Evolutionary conservation across 140 eudicot species (phyloP), one percentile per base, ranked within the genome.

Genomic region (Stevia rebaudiana): DNA sequence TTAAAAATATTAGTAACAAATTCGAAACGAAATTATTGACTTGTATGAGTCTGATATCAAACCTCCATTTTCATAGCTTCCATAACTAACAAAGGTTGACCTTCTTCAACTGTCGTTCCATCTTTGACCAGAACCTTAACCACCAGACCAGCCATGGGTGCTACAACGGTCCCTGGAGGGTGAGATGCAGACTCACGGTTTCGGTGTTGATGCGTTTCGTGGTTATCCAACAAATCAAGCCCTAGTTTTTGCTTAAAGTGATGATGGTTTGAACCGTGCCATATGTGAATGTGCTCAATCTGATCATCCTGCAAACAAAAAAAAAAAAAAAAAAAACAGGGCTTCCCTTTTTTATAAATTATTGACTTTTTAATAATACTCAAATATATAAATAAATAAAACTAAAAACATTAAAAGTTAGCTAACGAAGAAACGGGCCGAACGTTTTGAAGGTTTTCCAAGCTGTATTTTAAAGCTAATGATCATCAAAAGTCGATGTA

Each of bases 51-150:
- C 36, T 41, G 28, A 64, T 25, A 52, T 76, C 79, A 40, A 19
- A 92, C 99, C 95, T 92, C 99, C 99, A 92, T 92, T 68, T 92
- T 92, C 99, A 92, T 92, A 47, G 99, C 99, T 78, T 92, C 99
- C 82, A 92, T 78, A 47, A 92, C 99, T 65, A 92, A 24, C 70
- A 92, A 63, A 43, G 98, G 96, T 72, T 92, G 96, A 64, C 84
- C 96, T 71, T 84, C 83, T 80, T 83, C 82, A 16, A 92, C 98
- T 51, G 75, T 63, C 48, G 40, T 71, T 52, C 98, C 94, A 74
- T 92, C 77, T 39, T 88, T 67, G 50, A 78, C 85, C 63, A 92
- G 68, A 61, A 92, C 85, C 75, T 92, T 92, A 41, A 92, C 86
- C 42, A 92, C 95, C 61, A 92, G 78, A 77, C 98, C 98, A 36